phyloP scores from a whole-genome alignment of 192 early-diverging fungal species.

The Blastocladiella britannica region DNA sequence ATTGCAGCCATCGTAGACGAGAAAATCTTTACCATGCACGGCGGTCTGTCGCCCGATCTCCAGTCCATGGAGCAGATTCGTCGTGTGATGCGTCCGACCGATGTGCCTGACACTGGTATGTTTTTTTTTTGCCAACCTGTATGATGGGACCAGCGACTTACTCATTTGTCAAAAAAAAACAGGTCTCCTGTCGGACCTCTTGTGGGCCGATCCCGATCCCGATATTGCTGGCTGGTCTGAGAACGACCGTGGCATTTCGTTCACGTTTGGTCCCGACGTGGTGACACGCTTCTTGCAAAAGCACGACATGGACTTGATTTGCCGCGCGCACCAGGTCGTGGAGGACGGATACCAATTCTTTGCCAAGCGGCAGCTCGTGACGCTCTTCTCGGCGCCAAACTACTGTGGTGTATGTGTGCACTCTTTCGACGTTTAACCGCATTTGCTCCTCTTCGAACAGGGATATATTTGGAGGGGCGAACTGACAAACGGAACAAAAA shows the following conservation, averaged over 20 bases:
- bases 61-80: slow-evolving; percentile 49
- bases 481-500: no score
- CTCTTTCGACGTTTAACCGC: no score
- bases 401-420: no score
- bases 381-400: slow-evolving; percentile 19
- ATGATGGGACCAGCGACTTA: background rate
- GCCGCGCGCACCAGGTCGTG: slow-evolving; percentile 21
- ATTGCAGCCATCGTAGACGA: slow-evolving; percentile 10
- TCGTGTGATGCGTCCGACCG: slow-evolving; percentile 88
- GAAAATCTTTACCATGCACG: slow-evolving; percentile 13
- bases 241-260: slow-evolving; percentile 88
- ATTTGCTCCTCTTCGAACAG: no score
- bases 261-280: slow-evolving; percentile 90
- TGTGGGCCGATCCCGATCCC: slow-evolving; percentile 97
- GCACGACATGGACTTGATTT: slow-evolving; percentile 22
- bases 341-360: slow-evolving; percentile 17
- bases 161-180: slow-evolving; percentile 3
- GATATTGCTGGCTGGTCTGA: slow-evolving; percentile 89
- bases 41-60: slow-evolving; percentile 15
- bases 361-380: slow-evolving; percentile 12
- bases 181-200: slow-evolving; percentile 79
- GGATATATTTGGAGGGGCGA: no score
- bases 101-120: slow-evolving; percentile 87
- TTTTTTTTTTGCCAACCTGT: slow-evolving; percentile 1
- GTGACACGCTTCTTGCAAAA: slow-evolving; percentile 82